phyloP scores from a whole-genome alignment of 2,329 filamentous ascomycete genomes.

The Fusarium staphyleae region DNA sequence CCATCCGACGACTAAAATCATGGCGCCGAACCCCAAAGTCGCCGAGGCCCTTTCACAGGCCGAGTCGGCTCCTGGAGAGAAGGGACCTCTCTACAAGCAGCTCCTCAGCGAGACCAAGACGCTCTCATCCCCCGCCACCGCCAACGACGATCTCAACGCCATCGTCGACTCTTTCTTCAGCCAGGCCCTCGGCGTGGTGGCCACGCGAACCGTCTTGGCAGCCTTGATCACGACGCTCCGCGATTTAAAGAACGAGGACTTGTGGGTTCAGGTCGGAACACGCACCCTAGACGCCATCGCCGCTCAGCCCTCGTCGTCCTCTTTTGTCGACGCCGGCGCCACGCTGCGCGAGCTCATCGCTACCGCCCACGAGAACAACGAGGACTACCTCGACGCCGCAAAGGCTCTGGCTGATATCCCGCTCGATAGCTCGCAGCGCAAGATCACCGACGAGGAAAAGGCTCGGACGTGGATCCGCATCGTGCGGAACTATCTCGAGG shows the following conservation, averaged over 20 bases:
- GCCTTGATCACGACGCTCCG: slow-evolving; percentile 70
- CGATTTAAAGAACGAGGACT: slow-evolving; percentile 64
- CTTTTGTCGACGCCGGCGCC: slow-evolving; percentile 84
- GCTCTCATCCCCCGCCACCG: slow-evolving; percentile 50
- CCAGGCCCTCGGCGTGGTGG: slow-evolving; percentile 77
- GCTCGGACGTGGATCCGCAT: slow-evolving; percentile 91
- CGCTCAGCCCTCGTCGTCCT: slow-evolving; percentile 69
- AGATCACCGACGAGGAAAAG: slow-evolving; percentile 82
- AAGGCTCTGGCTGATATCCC: slow-evolving; percentile 82
- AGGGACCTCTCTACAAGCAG: slow-evolving; percentile 54
- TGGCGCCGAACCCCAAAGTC: slow-evolving; percentile 52
- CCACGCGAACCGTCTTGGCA: slow-evolving; percentile 73
- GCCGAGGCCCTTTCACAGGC: slow-evolving; percentile 53
- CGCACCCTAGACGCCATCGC: slow-evolving; percentile 73
- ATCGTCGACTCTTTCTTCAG: slow-evolving; percentile 72
- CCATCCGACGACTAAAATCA: slow-evolving; percentile 30
- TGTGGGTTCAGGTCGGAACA: slow-evolving; percentile 78
- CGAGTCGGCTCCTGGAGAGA: slow-evolving; percentile 50
- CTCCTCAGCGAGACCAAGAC: slow-evolving; percentile 54
- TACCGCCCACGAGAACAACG: slow-evolving; percentile 79
- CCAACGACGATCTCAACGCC: slow-evolving; percentile 66
- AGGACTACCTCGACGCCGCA: slow-evolving; percentile 82
- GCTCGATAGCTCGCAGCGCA: slow-evolving; percentile 86
- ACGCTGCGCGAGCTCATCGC: slow-evolving; percentile 82
- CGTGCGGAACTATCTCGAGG: slow-evolving; percentile 91